Percentiles rank a stretch among this genome's conserved stretches.
phyloP scores from a whole-genome alignment of 208 protist species.

The Tritrichomonas musculus region DNA sequence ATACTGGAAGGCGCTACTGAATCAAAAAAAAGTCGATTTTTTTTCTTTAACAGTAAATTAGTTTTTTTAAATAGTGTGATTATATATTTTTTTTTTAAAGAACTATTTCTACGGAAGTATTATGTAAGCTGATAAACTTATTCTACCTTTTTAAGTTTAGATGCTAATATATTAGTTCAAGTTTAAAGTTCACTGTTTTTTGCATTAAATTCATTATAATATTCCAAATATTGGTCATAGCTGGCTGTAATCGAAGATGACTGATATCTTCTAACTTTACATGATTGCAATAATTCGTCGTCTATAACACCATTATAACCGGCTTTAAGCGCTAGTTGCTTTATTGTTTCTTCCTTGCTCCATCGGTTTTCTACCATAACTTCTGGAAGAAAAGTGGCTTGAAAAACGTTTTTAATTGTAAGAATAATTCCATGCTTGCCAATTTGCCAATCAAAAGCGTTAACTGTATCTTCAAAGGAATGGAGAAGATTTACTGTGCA shows the following conservation, averaged over 20 bases:
- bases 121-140: too few species aligned
- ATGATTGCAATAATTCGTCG: background rate
- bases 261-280: background rate
- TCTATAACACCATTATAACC: background rate
- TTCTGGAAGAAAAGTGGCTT: background rate
- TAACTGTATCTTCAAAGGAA: background rate
- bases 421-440: background rate
- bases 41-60: too few species aligned
- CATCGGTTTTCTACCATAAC: background rate
- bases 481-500: background rate
- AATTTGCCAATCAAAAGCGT: background rate
- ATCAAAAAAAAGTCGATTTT: too few species aligned
- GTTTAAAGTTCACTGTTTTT: too few species aligned
- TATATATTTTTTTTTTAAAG: too few species aligned
- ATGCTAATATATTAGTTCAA: too few species aligned
- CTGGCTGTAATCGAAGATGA: background rate
- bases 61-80: too few species aligned
- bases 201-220: too few species aligned
- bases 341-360: background rate
- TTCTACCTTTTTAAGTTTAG: too few species aligned
- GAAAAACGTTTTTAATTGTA: background rate
- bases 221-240: too few species aligned
- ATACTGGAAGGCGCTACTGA: too few species aligned
- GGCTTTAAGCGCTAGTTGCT: background rate
- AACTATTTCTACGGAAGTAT: too few species aligned